Conservation (phyloP, 108 stramenopile genomes). For the Craspedostauros australis region DNA sequence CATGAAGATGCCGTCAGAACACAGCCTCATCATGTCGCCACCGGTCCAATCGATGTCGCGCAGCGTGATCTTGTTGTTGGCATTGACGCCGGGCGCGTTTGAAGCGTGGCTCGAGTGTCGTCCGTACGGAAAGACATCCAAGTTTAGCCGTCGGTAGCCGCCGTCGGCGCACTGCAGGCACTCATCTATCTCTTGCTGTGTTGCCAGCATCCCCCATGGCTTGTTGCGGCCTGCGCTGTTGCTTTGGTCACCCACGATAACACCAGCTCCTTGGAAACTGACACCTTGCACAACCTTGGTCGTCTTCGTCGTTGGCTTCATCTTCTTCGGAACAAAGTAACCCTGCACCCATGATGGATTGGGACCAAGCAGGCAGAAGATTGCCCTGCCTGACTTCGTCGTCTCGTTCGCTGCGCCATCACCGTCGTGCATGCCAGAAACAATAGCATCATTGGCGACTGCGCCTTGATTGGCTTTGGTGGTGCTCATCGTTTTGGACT, state of each 20-base stretch:
- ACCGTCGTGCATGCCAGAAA: too few species aligned
- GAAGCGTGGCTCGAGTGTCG: too few species aligned
- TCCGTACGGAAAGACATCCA: slow-evolving; percentile 29
- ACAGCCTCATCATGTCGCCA: slow-evolving; percentile 69
- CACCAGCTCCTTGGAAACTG: background rate
- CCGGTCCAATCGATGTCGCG: slow-evolving; percentile 56
- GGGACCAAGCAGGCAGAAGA: slow-evolving; percentile 56
- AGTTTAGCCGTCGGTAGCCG: slow-evolving; percentile 63
- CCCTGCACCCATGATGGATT: slow-evolving; percentile 73
- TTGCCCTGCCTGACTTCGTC: too few species aligned
- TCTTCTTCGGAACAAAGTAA: slow-evolving; percentile 39
- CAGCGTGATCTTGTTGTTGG: slow-evolving; percentile 5
- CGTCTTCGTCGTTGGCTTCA: slow-evolving; percentile 4
- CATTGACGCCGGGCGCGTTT: background rate
- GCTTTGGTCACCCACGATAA: background rate
- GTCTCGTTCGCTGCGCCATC: too few species aligned
- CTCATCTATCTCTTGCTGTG: slow-evolving; percentile 60
- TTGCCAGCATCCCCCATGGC: slow-evolving; percentile 68
- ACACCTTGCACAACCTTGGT: too few species aligned
- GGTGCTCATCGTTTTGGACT: too few species aligned
- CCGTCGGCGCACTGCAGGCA: slow-evolving; percentile 64
- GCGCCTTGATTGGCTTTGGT: too few species aligned
- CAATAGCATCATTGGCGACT: too few species aligned
- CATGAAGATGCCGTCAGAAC: slow-evolving; percentile 12
- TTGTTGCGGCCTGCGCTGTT: background rate